Evolutionary conservation across 495 filamentous ascomycete species (phyloP).

Genomic region (Lindgomyces ingoldianus): DNA sequence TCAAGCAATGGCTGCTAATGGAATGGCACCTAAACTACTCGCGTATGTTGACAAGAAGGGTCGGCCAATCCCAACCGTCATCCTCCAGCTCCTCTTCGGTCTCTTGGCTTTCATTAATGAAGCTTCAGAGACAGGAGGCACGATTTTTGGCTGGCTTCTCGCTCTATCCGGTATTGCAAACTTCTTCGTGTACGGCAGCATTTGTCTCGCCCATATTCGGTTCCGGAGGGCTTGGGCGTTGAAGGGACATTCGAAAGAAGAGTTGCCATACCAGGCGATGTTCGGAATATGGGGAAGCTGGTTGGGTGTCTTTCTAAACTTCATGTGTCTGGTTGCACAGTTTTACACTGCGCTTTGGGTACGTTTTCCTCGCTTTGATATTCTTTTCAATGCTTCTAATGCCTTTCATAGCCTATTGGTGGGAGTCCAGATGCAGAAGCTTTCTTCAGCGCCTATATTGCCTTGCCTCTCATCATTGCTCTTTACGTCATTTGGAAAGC

Average conservation of each 20-base stretch:
- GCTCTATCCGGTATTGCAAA: conserved; percentile 57
- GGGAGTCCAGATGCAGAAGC: conserved; percentile 17
- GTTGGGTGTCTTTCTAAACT: not conserved
- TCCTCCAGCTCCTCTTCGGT: conserved; percentile 52
- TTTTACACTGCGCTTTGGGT: conserved; percentile 51
- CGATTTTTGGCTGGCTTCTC: conserved; percentile 63
- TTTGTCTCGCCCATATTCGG: conserved; percentile 19
- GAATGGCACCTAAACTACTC: conserved; percentile 58
- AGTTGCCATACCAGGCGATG: conserved; percentile 52
- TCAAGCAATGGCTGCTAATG: conserved; percentile 41
- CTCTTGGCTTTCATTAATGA: conserved; percentile 60
- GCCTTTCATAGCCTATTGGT: conserved; percentile 12
- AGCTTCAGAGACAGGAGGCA: conserved; percentile 43
- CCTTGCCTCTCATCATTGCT: conserved; percentile 12
- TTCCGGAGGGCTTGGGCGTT: conserved; percentile 31
- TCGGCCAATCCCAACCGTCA: conserved; percentile 56
- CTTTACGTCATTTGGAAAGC: conserved; percentile 53
- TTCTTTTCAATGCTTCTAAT: not conserved
- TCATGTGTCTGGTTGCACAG: conserved; percentile 11
- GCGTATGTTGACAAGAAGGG: conserved; percentile 60
- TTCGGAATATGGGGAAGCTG: conserved; percentile 24
- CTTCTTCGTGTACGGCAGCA: conserved; percentile 50
- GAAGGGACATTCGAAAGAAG: conserved; percentile 54
- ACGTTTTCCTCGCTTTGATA: not conserved
- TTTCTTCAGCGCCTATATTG: conserved; percentile 24